Percentiles rank a stretch among this genome's conserved stretches.
Evolutionary conservation across 768 basidiomycete genomes (phyloP).

Genomic region (Trametes gibbosa): DNA sequence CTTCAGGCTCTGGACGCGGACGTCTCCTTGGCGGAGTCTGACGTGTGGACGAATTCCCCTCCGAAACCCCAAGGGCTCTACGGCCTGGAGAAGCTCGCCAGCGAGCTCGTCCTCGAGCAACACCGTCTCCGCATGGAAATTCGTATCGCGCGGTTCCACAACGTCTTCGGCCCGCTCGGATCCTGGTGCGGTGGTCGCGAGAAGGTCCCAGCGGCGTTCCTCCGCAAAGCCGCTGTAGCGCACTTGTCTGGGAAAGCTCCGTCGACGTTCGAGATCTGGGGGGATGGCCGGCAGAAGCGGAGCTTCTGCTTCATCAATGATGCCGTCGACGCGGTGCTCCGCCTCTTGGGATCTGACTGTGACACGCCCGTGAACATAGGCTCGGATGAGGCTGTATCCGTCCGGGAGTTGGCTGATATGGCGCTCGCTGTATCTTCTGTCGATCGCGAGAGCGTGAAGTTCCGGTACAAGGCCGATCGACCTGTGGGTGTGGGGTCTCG

Average conservation of each 20-base stretch:
- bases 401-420: conserved; percentile 41
- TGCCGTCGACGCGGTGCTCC: conserved; percentile 48
- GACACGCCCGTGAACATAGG: conserved; percentile 47
- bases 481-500: conserved; percentile 49
- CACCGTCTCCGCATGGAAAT: conserved; percentile 34
- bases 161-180: conserved; percentile 54
- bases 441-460: conserved; percentile 26
- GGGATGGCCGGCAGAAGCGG: conserved; percentile 49
- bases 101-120: conserved; percentile 44
- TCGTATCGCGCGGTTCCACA: conserved; percentile 55
- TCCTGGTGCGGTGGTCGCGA: conserved; percentile 54
- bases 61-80: conserved; percentile 55
- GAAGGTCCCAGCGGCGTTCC: conserved; percentile 55
- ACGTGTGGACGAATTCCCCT: conserved; percentile 38
- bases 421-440: conserved; percentile 37
- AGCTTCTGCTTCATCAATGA: conserved; percentile 58
- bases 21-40: conserved; percentile 45
- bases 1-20: conserved; percentile 38
- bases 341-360: conserved; percentile 40
- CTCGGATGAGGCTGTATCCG: conserved; percentile 43
- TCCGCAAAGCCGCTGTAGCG: conserved; percentile 48
- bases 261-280: conserved; percentile 52
- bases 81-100: conserved; percentile 54
- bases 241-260: conserved; percentile 18
- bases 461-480: conserved; percentile 29